These are phyloP conservation scores for Penicillium parvum DNA, from an alignment of 495 filamentous ascomycete species.

Conservation along the genomic window DNA sequence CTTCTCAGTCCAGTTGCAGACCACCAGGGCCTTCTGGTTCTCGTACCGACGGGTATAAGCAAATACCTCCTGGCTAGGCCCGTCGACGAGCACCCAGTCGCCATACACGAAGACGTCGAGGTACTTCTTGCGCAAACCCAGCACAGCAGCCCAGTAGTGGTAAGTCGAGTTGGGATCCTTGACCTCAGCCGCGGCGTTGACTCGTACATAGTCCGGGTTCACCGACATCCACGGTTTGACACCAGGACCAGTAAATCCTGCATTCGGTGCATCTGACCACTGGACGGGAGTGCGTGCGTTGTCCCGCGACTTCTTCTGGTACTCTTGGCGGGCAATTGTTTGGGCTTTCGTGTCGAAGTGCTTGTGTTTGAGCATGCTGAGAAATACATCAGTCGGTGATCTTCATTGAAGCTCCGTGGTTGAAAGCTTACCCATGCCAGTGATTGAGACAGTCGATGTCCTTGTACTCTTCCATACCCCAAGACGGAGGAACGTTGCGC, in stretches of 20 bases:
- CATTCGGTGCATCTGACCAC: constrained; percentile 47
- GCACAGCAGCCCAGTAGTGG: constrained; percentile 49
- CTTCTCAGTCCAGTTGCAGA: constrained; percentile 48
- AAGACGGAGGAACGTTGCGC: constrained; percentile 60
- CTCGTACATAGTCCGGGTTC: constrained; percentile 45
- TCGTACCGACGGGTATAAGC: constrained; percentile 43
- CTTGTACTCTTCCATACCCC: constrained; percentile 65
- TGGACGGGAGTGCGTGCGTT: constrained; percentile 54
- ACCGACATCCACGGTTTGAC: constrained; percentile 61
- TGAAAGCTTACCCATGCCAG: constrained; percentile 43
- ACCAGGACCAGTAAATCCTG: constrained; percentile 46
- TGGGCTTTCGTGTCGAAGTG: constrained; percentile 32
- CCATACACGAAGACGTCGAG: constrained; percentile 60
- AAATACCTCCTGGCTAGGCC: constrained; percentile 42
- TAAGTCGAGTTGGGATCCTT: constrained; percentile 44
- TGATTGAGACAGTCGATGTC: constrained; percentile 68
- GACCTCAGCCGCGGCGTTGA: constrained; percentile 51
- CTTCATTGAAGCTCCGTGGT: neutral
- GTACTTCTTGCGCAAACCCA: constrained; percentile 51
- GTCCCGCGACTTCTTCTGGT: constrained; percentile 52
- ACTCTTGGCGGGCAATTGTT: constrained; percentile 31
- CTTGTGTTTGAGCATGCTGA: constrained; percentile 36
- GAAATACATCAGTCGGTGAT: no score
- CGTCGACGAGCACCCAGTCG: constrained; percentile 47
- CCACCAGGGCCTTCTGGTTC: constrained; percentile 42